Conservation (phyloP, 208 protist genomes). For the Vickermania ingenoplastis region DNA sequence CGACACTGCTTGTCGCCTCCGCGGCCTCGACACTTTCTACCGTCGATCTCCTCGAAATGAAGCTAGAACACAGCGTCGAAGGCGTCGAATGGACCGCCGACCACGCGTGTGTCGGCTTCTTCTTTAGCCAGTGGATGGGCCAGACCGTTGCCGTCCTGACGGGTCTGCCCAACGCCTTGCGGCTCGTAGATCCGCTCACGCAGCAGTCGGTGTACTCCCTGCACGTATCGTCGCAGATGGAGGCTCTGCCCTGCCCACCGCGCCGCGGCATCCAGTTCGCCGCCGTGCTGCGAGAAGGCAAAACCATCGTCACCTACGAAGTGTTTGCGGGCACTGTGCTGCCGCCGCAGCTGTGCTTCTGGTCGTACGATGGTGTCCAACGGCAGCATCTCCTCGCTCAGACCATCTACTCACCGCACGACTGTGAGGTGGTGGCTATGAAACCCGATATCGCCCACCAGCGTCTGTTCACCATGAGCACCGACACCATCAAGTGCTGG, state of each 20-base stretch:
- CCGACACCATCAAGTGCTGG: constrained; percentile 73
- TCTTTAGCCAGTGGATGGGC: constrained; percentile 65
- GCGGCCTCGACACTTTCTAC: constrained; percentile 53
- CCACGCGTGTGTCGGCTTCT: constrained; percentile 49
- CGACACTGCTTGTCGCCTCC: constrained; percentile 58
- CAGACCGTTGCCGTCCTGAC: constrained; percentile 68
- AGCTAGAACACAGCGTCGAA: constrained; percentile 39
- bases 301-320: constrained; percentile 76
- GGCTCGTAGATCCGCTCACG: constrained; percentile 74
- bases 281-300: constrained; percentile 50
- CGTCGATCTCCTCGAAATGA: constrained; percentile 62
- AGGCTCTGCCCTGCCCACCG: constrained; percentile 55
- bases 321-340: constrained; percentile 45
- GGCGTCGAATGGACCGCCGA: constrained; percentile 76
- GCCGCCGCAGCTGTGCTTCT: constrained; percentile 68
- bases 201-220: constrained; percentile 83
- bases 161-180: constrained; percentile 69
- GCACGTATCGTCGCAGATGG: constrained; percentile 82
- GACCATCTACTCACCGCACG: constrained; percentile 69
- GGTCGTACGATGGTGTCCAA: constrained; percentile 40
- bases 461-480: constrained; percentile 69
- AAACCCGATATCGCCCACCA: constrained; percentile 37
- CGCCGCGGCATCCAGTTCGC: constrained; percentile 73
- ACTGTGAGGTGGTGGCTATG: constrained; percentile 41
- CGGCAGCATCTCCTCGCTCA: constrained; percentile 65